Evolutionary conservation across 352 stramenopile genomes (phyloP), one percentile per base, ranked within the genome.

Genomic region (Pythium coloratum): DNA sequence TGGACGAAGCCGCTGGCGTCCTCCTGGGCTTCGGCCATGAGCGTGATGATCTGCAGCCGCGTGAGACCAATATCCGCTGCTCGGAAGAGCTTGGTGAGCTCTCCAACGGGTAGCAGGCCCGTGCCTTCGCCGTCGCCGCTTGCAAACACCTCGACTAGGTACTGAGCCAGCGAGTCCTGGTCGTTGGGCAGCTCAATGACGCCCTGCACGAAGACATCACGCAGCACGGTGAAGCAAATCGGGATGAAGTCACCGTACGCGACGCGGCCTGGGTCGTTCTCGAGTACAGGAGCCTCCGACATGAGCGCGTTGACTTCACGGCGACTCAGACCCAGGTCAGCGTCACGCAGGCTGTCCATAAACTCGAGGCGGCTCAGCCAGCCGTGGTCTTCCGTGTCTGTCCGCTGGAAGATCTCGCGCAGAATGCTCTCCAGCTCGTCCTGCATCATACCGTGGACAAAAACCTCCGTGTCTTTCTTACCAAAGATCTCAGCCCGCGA

Each of bases 401-500:
- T 64, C 28, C 85, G 84, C 60, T 90, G 82, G 59, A 94, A 88
- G 67, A 86, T 90, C 59, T 94, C 86, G 2, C 81, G 77, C 60
- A 94, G 64, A 26, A 92, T 74, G 69, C 81, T 91, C 55, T 94
- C 86, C 57, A 91, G 80, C 55, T 94, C 86, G 58, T 94, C 86
- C 54, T 90, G 86, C 76, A 86, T 85, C 75, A 92, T 85, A 34
- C 86, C 84, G 64, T 94, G 86, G n/a, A 91, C 58, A 44, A 94
- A 80, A 34, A 78, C 68, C 40, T 89, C 77, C 7, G 64, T 62
- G 18, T 84, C 70, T 40, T 74, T 76, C 42, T 85, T 87, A 13
- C 54, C 64, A n/a, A 78, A 83, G 1, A 66, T 64, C 9, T 84
- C 80, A 24, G 75, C 70, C 6, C 78, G 81, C 30, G 73, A 49